phyloP scores from a whole-genome alignment of 129 eudicot genomes.

The Oenanthe sinensis region DNA sequence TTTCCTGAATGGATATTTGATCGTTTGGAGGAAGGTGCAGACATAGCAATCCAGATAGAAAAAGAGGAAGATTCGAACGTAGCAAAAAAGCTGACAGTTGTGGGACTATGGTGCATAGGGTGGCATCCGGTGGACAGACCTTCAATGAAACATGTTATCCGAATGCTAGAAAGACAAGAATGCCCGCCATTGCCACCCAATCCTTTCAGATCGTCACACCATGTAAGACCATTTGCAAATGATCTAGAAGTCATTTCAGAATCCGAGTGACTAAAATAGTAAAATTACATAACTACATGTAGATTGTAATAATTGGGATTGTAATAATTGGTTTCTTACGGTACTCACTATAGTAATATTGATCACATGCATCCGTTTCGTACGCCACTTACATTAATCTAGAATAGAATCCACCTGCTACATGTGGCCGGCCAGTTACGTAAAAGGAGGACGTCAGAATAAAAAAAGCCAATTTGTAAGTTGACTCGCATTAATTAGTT shows the following conservation, averaged over 20 bases:
- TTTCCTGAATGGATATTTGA: constrained; percentile 8
- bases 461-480: too few species aligned
- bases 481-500: too few species aligned
- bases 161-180: background rate
- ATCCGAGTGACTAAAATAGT: background rate
- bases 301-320: background rate
- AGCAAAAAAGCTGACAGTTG: too few species aligned
- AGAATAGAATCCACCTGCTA: too few species aligned
- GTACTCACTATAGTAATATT: too few species aligned
- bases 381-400: too few species aligned
- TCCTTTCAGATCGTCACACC: background rate
- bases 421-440: too few species aligned
- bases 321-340: too few species aligned
- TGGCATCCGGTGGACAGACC: constrained; percentile 11
- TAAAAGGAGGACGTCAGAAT: too few species aligned
- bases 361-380: too few species aligned
- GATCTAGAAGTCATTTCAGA: constrained; percentile 1
- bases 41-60: background rate
- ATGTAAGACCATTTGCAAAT: background rate
- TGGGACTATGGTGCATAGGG: background rate
- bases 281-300: background rate
- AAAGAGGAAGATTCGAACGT: constrained; percentile 5
- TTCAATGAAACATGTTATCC: background rate
- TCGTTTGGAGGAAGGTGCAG: background rate
- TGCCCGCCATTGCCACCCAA: background rate